These are phyloP conservation scores for Nymphaea colorata DNA, from an alignment of 164 flowering plant species.

Conservation along the genomic window DNA sequence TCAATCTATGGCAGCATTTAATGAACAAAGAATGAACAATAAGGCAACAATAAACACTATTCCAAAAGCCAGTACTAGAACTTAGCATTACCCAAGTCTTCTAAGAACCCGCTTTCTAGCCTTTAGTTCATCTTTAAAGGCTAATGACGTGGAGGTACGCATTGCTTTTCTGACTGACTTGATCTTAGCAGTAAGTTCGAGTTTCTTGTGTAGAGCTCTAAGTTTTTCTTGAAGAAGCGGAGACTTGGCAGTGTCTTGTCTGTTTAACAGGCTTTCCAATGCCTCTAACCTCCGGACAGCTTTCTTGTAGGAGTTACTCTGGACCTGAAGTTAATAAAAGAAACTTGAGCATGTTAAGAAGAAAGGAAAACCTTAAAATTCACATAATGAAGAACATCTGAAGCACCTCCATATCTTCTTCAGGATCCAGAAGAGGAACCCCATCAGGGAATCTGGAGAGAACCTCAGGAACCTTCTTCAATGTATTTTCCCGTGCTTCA, in stretches of 20 bases:
- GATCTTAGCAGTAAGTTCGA: conserved; percentile 67
- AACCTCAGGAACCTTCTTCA: conserved; percentile 72
- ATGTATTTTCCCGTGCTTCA: conserved; percentile 77
- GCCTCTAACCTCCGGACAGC: conserved; percentile 74
- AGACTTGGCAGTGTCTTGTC: conserved; percentile 69
- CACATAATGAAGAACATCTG: background rate
- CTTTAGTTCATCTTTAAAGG: conserved; percentile 96
- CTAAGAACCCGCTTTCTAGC: conserved; percentile 85
- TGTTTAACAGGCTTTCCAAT: conserved; percentile 66
- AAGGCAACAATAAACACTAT: background rate
- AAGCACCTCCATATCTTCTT: conserved; percentile 83
- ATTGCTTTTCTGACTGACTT: conserved; percentile 57
- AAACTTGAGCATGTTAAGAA: background rate
- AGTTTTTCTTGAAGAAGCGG: conserved; percentile 83
- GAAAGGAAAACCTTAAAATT: background rate
- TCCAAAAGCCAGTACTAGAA: background rate
- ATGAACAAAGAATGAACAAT: too few species aligned
- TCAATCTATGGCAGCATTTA: too few species aligned
- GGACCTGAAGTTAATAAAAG: conserved; percentile 41
- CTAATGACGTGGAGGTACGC: conserved; percentile 69
- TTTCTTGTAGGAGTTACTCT: conserved; percentile 68
- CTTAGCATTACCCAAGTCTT: conserved; percentile 65
- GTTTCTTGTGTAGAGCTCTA: conserved; percentile 59
- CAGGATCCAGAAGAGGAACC: conserved; percentile 70
- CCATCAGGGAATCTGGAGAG: conserved; percentile 63